Evolutionary conservation across 768 basidiomycete genomes (phyloP).

Genomic region (Trametes coccinea): DNA sequence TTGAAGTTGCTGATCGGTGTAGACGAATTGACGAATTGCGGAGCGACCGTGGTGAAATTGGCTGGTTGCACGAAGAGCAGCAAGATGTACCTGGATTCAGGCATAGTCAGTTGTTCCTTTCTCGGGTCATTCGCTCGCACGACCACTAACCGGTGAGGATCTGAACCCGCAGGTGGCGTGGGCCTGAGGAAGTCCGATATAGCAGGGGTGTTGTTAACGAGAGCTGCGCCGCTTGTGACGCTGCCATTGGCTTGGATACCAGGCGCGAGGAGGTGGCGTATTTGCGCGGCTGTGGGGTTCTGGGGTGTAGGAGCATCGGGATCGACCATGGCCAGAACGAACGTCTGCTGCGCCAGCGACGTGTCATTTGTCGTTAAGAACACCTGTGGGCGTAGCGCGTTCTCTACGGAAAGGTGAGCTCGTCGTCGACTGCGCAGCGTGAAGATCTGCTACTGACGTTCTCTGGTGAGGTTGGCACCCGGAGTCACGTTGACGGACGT

Average conservation of each 20-base stretch:
- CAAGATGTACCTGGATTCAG: constrained; percentile 29
- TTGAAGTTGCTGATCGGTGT: constrained; percentile 35
- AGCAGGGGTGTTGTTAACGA: constrained; percentile 34
- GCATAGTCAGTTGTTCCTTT: background rate
- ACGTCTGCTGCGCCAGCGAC: constrained; percentile 20
- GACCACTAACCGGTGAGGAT: constrained; percentile 34
- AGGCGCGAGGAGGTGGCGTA: constrained; percentile 34
- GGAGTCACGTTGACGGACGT: constrained; percentile 15
- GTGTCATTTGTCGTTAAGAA: constrained; percentile 11
- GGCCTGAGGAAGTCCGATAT: constrained; percentile 34
- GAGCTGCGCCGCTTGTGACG: constrained; percentile 14
- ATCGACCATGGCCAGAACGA: constrained; percentile 36
- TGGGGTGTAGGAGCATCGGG: constrained; percentile 38
- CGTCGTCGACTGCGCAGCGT: background rate
- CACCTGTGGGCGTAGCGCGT: constrained; percentile 15
- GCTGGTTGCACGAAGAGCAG: constrained; percentile 35
- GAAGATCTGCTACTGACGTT: constrained; percentile 12
- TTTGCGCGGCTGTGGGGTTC: constrained; percentile 28
- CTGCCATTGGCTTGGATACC: constrained; percentile 25
- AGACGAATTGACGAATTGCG: constrained; percentile 28
- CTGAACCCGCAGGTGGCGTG: constrained; percentile 34
- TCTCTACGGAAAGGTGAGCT: constrained; percentile 3
- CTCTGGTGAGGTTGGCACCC: constrained; percentile 17
- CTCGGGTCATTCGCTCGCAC: background rate
- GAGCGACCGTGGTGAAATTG: constrained; percentile 20